Base-by-base conservation (phyloP, 2,329 filamentous ascomycete genomes). In the Amauroascus niger region DNA sequence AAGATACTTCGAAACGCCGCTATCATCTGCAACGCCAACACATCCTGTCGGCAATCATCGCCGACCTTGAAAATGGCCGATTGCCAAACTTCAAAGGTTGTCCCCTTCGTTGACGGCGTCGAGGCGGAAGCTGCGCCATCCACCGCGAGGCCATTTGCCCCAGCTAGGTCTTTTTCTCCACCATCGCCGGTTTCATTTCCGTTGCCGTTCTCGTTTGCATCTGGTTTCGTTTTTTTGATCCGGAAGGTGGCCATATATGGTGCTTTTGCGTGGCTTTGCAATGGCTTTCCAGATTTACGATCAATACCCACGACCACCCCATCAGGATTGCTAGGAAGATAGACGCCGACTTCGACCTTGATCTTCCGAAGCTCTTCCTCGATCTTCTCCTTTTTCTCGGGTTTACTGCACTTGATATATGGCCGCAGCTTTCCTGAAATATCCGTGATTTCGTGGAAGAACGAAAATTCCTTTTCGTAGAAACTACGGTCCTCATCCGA, bases 11-110 rank as follows among this genome's bases (percentile, higher is more conserved):
- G 84, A 77, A 98, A 99, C 1, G 90, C 89, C 0, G 93, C 85
- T 67, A 99, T 96, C 86, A 99, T 94, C 70, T 98, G 93, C 57
- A 99, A 76, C 1, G 93, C 93, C 56, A 99, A 77, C 50, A 99
- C 87, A 64, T 99, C 94, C 71, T 99, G 93, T 49, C 93, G 86
- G 67, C 93, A 97, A 69, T 99, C 93, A 67, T 99, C 93, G 58
- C 93, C 93, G 47, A 99, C 94, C 69, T 99, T 99, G 82, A 99
- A 99, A 65, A 99, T 99, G 54, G 91, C 93, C 1, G 89, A 95
- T 69, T 98, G 93, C 94, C 93, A 97, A n/a, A 91, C 86, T 69
- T 98, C 94, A 61, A 95, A 82, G 0, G 82, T 87, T 63, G 63
- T 6, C 65, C 65, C 18, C 61, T 37, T 54, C 6, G 30, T 16